phyloP scores from a whole-genome alignment of 2,329 filamentous ascomycete genomes.

The Xylariaceae sp. region DNA sequence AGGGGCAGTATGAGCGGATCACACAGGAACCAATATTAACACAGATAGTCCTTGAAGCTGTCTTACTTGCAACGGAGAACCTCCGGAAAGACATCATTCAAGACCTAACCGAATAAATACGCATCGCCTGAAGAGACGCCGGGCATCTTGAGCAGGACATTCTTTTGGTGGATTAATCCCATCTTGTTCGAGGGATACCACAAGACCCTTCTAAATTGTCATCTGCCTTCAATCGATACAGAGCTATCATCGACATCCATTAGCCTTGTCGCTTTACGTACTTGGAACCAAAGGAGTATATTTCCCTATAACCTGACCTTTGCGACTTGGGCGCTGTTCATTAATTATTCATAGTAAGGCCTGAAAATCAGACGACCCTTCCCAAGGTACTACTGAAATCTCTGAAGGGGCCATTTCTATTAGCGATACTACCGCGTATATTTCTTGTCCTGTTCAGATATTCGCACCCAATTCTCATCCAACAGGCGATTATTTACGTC shows the following conservation, averaged over 20 bases:
- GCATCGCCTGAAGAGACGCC: conserved; percentile 35
- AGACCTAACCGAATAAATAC: conserved; percentile 3
- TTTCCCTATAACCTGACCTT: not conserved
- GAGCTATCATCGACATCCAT: conserved; percentile 28
- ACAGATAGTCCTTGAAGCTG: conserved; percentile 28
- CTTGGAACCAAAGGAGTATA: conserved; percentile 36
- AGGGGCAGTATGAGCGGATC: conserved; percentile 4
- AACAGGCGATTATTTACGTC: conserved; percentile 40
- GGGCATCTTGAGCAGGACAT: conserved; percentile 30
- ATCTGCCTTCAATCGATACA: conserved; percentile 33
- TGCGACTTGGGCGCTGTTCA: not conserved
- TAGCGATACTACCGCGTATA: conserved; percentile 40
- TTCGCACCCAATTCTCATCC: conserved; percentile 45
- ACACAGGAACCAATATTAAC: conserved; percentile 4
- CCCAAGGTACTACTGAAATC: conserved; percentile 36
- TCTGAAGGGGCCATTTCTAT: conserved; percentile 34
- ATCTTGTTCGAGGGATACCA: conserved; percentile 36
- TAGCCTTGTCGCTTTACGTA: conserved; percentile 24
- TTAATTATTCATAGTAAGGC: conserved; percentile 19
- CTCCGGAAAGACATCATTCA: conserved; percentile 22
- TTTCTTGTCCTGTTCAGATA: conserved; percentile 45
- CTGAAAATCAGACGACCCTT: conserved; percentile 33
- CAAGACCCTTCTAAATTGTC: conserved; percentile 25
- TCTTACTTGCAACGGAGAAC: conserved; percentile 27
- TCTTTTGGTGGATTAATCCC: conserved; percentile 40